Evolutionary conservation across 441 rosid genomes (phyloP), one percentile per base, ranked within the genome.

Genomic region (Erodium trifolium): DNA sequence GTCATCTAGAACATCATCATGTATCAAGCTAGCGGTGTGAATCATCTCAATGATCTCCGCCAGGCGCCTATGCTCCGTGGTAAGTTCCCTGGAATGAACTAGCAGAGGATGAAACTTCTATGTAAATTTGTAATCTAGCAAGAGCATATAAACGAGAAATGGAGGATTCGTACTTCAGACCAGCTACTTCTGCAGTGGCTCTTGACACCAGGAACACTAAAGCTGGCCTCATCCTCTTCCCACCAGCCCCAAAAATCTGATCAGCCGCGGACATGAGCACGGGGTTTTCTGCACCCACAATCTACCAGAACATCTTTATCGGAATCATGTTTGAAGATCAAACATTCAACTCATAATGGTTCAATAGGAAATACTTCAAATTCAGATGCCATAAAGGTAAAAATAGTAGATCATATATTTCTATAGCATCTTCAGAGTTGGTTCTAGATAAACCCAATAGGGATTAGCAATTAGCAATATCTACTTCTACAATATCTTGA

Each of bases 31-130:
- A 47, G 98, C 98, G 2, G 98, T 89, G 55, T 93, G 98, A 75
- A 93, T 91, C 97, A 93, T 91, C 80, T 93, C 98, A 67, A 91
- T 93, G 75, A 93, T 93, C 85, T 93, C 97, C 16, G 95, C 98
- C 71, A 93, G 82, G 62, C 88, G 96, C 37, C 85, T 82, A 78
- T 89, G 97, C 75, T 93, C 85, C 55, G 74, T 72, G 0, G 92
- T 91, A 68, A 89, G 87, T 71, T 89, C 98, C 80, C 98, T 89
- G 85, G 39, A 73, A 69, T 57, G 62, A 68, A 59, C 60, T 37
- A 75, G 63, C 59, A 43, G 41, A 57, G 66, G 57, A 68, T 34
- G 35, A 77, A 75, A 69, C 68, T 67, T 63, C 14, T 18, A 16
- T 41, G 70, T 69, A 16, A 57, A 16, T 16, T 67, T 41, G 65